Percentiles rank a stretch among this genome's conserved stretches.
Evolutionary conservation across 805 yeast species (phyloP).

Genomic region (Sugiyamaella americana): DNA sequence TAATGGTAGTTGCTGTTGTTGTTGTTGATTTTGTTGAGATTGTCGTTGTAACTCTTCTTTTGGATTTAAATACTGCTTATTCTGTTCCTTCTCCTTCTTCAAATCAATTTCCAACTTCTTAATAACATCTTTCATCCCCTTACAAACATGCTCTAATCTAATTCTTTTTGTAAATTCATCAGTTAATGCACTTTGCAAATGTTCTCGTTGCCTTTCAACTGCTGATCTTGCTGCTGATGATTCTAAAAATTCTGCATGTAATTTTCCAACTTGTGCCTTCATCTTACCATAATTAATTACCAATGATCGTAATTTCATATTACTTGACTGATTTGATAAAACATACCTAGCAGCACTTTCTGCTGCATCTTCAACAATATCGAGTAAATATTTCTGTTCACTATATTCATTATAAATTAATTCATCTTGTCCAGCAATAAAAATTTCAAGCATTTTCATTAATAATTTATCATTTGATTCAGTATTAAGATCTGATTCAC

Average conservation of each 20-base stretch:
- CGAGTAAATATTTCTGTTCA: slow-evolving; percentile 13
- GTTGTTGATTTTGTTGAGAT: too few species aligned
- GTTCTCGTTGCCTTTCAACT: slow-evolving; percentile 6
- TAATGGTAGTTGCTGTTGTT: too few species aligned
- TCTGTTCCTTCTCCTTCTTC: not conserved
- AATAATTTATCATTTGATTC: slow-evolving; percentile 13
- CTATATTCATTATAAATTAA: slow-evolving; percentile 23
- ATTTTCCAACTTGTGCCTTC: slow-evolving; percentile 7
- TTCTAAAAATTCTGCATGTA: slow-evolving; percentile 10
- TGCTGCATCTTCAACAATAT: slow-evolving; percentile 7
- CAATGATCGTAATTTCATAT: not conserved
- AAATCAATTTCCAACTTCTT: not conserved
- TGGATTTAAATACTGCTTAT: not conserved
- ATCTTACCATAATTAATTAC: slow-evolving; percentile 7
- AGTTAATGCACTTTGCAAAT: slow-evolving; percentile 4
- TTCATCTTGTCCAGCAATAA: slow-evolving; percentile 28
- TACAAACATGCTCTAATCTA: slow-evolving; percentile 3
- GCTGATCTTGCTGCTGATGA: slow-evolving; percentile 3
- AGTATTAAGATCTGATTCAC: slow-evolving; percentile 3
- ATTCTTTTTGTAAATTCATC: not conserved
- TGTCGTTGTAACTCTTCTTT: not conserved
- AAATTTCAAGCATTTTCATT: slow-evolving; percentile 20
- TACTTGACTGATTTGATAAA: not conserved
- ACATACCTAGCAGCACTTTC: slow-evolving; percentile 1
- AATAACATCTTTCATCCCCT: not conserved